Evolutionary conservation across 345 rosid species (phyloP).

Genomic region (Garcia nutans): DNA sequence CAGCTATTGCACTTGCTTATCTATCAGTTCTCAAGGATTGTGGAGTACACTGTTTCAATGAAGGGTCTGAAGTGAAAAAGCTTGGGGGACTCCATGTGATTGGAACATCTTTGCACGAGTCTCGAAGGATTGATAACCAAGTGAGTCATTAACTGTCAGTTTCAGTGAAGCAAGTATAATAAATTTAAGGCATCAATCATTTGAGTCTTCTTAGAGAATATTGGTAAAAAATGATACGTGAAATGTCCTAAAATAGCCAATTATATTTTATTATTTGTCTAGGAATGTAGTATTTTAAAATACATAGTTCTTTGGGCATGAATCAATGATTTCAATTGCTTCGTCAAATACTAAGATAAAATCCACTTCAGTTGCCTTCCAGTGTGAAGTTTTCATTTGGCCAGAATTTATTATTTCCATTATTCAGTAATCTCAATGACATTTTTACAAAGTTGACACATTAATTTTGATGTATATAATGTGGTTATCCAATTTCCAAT

Average conservation of each 20-base stretch:
- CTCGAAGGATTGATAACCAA: constrained; percentile 97
- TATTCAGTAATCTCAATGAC: neutral
- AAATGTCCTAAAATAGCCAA: neutral
- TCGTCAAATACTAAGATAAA: neutral
- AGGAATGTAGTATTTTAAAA: neutral
- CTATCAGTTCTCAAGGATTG: constrained; percentile 83
- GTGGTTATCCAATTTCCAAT: neutral
- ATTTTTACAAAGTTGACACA: too few species aligned
- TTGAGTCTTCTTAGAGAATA: neutral
- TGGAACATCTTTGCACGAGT: constrained; percentile 94
- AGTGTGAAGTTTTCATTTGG: neutral
- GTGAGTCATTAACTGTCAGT: constrained; percentile 36
- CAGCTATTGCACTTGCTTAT: constrained; percentile 80
- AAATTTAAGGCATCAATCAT: constrained; percentile 6
- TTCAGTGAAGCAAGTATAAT: neutral
- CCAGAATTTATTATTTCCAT: neutral
- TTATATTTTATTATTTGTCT: neutral
- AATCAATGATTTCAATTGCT: neutral
- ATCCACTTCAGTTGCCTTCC: neutral
- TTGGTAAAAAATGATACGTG: neutral
- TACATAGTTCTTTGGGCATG: neutral
- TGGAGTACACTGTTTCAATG: constrained; percentile 74
- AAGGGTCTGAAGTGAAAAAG: constrained; percentile 89
- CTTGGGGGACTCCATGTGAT: constrained; percentile 97
- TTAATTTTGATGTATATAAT: neutral